Base-by-base conservation (phyloP, 2,329 filamentous ascomycete species). In the Escovopsis weberi region DNA sequence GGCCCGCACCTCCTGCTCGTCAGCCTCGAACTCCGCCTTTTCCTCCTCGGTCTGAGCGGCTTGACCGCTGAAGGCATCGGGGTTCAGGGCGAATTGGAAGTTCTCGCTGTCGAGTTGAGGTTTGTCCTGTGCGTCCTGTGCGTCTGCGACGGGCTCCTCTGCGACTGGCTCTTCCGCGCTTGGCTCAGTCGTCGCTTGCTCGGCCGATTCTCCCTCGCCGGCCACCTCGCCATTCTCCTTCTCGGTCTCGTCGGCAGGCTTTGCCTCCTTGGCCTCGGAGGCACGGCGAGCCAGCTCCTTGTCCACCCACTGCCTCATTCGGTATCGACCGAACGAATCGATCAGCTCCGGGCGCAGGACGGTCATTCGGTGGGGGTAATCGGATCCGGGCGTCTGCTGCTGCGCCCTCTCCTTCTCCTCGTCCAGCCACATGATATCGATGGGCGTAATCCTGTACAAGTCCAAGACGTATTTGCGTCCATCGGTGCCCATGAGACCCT, bases 401-500 rank as follows among this genome's bases (percentile, higher is more conserved):
- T 67, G 58, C 48, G 70, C 67, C 28, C 28, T 32, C 42, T 63
- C 60, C 12, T 66, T 69, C 51, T 77, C 70, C 58, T 89, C 80
- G 51, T 98, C 89, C 52, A 94, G 72, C 88, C 93, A 98, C 19
- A 73, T 64, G 43, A 95, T 79, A 61, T 98, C 91, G 44, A 96
- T 67, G 6, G 91, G 91, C 3, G 91, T 94, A 49, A 96, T 82
- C 45, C 91, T 80, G 68, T 98, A 98, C 42, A 98, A 68, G 55
- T 98, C 91, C 40, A 98, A 75, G n/a, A 95, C 85, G 58, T 98
- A 98, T 60, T 94, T 95, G 53, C 91, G 78, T 33, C 88, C 91
- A 57, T 98, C 91, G 1, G 91, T 98, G 39, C 91, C 91, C 53
- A 98, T 71, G n/a, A 98, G 70, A 42, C 91, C 91, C 69, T 98